Percentiles rank a stretch among this genome's conserved stretches.
phyloP scores from a whole-genome alignment of 768 basidiomycete genomes.

The Leccinellum luteum region DNA sequence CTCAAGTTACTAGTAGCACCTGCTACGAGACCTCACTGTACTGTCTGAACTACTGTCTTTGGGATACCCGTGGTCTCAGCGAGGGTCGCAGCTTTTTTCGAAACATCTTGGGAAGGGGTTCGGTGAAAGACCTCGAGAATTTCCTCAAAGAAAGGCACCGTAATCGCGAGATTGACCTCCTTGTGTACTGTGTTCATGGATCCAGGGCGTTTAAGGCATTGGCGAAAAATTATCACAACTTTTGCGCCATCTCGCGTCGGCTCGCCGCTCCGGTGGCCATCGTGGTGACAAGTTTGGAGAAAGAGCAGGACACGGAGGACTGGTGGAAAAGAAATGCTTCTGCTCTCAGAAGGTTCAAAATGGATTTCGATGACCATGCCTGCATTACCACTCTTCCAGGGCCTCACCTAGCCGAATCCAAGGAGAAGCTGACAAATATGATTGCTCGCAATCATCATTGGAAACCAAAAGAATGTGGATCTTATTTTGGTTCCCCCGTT shows the following conservation, averaged over 20 bases:
- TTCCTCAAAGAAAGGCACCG: slow-evolving; percentile 19
- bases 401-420: slow-evolving; percentile 9
- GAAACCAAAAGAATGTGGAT: slow-evolving; percentile 1
- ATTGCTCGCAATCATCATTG: slow-evolving; percentile 9
- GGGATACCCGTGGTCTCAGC: slow-evolving; percentile 40
- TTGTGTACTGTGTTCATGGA: slow-evolving; percentile 38
- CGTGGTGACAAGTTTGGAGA: slow-evolving; percentile 35
- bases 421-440: slow-evolving; percentile 10
- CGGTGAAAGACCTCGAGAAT: slow-evolving; percentile 19
- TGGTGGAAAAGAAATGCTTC: slow-evolving; percentile 34
- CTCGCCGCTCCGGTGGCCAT: slow-evolving; percentile 36
- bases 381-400: slow-evolving; percentile 35
- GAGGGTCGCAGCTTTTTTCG: slow-evolving; percentile 22
- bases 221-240: slow-evolving; percentile 32
- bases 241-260: slow-evolving; percentile 36
- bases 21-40: slow-evolving; percentile 6
- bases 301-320: slow-evolving; percentile 20
- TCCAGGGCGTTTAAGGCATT: slow-evolving; percentile 31
- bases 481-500: slow-evolving; percentile 10
- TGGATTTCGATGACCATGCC: slow-evolving; percentile 37
- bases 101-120: slow-evolving; percentile 2
- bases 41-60: slow-evolving; percentile 13
- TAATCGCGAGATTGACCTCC: slow-evolving; percentile 35
- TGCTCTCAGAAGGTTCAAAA: slow-evolving; percentile 21
- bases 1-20: not conserved